Percentiles rank a stretch among this genome's conserved stretches.
These are phyloP conservation scores for Candida lessepsii DNA, from an alignment of 805 yeast species.

Conservation along the genomic window DNA sequence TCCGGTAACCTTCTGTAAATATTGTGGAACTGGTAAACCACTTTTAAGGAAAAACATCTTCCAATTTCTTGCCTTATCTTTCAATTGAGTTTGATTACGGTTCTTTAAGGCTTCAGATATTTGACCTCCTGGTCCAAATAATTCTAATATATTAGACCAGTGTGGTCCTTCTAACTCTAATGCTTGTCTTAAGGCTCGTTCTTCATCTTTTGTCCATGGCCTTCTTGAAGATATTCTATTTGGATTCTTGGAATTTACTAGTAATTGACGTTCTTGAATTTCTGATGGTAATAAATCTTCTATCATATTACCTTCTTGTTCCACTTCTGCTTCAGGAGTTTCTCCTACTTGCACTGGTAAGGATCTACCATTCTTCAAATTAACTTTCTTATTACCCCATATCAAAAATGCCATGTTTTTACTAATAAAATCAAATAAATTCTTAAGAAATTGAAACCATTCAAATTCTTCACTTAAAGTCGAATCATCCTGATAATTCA, in stretches of 20 bases:
- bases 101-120: constrained; percentile 80
- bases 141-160: constrained; percentile 87
- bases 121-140: constrained; percentile 94
- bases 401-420: constrained; percentile 70
- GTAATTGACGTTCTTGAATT: constrained; percentile 43
- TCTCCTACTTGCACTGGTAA: neutral
- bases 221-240: constrained; percentile 44
- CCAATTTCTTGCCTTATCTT: constrained; percentile 96
- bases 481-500: constrained; percentile 45
- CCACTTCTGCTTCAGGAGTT: neutral
- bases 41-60: constrained; percentile 80
- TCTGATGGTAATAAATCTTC: constrained; percentile 41
- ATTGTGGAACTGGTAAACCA: constrained; percentile 75
- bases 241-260: constrained; percentile 31
- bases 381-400: constrained; percentile 57
- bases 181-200: constrained; percentile 77
- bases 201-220: constrained; percentile 88
- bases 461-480: constrained; percentile 70
- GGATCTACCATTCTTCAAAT: neutral
- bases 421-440: constrained; percentile 72
- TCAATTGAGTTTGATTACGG: constrained; percentile 86
- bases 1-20: constrained; percentile 83
- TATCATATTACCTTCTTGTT: constrained; percentile 20
- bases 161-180: constrained; percentile 83
- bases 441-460: constrained; percentile 82